Evolutionary conservation across 2,329 filamentous ascomycete species (phyloP).

Genomic region (Sporothrix phasma): DNA sequence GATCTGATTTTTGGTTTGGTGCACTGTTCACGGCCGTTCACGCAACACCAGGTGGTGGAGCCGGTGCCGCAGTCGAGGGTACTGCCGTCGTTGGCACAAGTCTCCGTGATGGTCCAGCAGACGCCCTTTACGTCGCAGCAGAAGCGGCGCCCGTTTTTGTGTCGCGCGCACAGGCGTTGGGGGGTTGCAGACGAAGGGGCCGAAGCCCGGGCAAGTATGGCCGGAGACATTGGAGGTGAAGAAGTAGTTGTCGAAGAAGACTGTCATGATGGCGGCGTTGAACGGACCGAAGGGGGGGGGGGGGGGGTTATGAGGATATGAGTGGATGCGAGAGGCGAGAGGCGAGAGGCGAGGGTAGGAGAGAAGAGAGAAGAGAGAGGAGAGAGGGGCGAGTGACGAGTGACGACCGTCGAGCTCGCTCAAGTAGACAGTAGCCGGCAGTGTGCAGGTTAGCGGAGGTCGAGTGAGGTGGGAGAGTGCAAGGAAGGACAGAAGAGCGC

Average conservation of each 20-base stretch:
- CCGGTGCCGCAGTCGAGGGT: constrained; percentile 18
- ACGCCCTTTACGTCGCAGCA: constrained; percentile 17
- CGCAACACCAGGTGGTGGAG: constrained; percentile 17
- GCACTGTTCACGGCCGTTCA: constrained; percentile 14
- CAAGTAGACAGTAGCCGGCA: neutral
- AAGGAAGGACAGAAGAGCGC: neutral
- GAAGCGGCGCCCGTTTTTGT: constrained; percentile 17
- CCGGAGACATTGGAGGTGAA: constrained; percentile 17
- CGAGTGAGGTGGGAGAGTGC: neutral
- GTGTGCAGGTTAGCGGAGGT: neutral
- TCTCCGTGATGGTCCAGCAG: constrained; percentile 16
- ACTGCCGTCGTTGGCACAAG: constrained; percentile 16
- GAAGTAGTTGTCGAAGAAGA: constrained; percentile 18
- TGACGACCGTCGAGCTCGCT: neutral
- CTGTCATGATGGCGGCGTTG: constrained; percentile 3
- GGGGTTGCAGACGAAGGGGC: constrained; percentile 13
- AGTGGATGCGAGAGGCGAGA: neutral
- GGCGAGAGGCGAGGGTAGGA: too few species aligned
- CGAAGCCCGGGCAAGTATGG: constrained; percentile 16
- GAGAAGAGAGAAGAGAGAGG: neutral
- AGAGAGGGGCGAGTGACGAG: neutral
- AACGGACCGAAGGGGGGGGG: too few species aligned
- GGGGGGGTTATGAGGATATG: neutral
- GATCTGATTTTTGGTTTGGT: constrained; percentile 15
- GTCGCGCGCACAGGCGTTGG: constrained; percentile 19